phyloP scores from a whole-genome alignment of 2,329 filamentous ascomycete species.

The Exophiala sp. region DNA sequence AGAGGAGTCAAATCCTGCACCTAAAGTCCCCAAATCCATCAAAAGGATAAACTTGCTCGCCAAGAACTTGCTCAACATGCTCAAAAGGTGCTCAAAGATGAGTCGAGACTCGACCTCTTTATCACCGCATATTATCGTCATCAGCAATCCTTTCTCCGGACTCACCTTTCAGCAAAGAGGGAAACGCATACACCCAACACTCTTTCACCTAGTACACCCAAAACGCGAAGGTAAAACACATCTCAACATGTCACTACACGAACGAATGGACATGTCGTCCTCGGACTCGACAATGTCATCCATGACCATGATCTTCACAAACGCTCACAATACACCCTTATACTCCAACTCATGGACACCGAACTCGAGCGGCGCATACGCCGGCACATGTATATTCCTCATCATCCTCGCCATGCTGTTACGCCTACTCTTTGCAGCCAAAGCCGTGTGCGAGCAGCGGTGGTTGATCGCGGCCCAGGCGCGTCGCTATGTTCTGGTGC shows the following conservation, averaged over 20 bases:
- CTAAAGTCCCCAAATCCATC: not conserved
- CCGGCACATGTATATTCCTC: constrained; percentile 82
- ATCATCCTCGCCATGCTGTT: constrained; percentile 69
- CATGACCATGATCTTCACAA: constrained; percentile 50
- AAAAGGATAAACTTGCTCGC: constrained; percentile 1
- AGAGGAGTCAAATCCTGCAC: not conserved
- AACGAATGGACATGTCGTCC: constrained; percentile 1
- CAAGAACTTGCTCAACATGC: constrained; percentile 1
- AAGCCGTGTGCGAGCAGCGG: constrained; percentile 55
- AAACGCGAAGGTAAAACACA: not conserved
- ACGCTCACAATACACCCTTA: constrained; percentile 58
- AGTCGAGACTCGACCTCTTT: not conserved
- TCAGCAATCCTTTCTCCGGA: not conserved
- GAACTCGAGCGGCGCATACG: constrained; percentile 65
- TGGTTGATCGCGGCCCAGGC: constrained; percentile 71
- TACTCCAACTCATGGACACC: constrained; percentile 74
- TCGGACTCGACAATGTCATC: constrained; percentile 8
- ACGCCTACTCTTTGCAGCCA: constrained; percentile 68
- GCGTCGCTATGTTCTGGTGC: constrained; percentile 72
- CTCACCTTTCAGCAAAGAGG: no score
- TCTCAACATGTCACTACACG: constrained; percentile 9
- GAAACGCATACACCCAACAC: not conserved
- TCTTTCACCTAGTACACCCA: not conserved
- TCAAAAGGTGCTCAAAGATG: not conserved
- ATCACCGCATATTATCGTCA: not conserved